Conservation (phyloP, 345 rosid species). For the Viola odorata region DNA sequence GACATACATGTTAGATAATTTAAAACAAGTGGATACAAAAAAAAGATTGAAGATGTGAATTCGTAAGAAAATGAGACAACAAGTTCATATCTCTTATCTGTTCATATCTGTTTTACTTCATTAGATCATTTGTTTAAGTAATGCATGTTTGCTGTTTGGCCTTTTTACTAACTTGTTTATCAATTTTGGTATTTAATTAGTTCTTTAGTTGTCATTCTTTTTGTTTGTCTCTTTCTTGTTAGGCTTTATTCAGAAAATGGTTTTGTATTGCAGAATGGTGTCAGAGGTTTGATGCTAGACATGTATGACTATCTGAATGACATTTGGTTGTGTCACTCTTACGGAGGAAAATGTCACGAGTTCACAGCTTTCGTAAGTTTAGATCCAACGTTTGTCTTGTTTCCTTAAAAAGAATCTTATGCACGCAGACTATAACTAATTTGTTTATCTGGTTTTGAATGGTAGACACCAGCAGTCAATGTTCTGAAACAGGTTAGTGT, state of each 20-base stretch:
- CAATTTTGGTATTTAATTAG: too few relatives aligned
- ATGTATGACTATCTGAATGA: slow-evolving; percentile 29
- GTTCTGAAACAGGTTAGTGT: slow-evolving; percentile 23
- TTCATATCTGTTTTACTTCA: too few relatives aligned
- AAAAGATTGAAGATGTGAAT: neutral
- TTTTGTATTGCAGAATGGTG: slow-evolving; percentile 22
- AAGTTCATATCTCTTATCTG: too few relatives aligned
- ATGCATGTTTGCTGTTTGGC: too few relatives aligned
- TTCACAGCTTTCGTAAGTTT: slow-evolving; percentile 27
- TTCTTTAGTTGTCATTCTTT: too few relatives aligned
- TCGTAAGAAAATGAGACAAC: too few relatives aligned
- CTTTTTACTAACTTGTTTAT: too few relatives aligned
- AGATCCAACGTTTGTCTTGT: neutral
- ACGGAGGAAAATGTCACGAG: slow-evolving; percentile 26
- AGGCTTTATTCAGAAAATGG: neutral
- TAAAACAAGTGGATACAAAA: neutral
- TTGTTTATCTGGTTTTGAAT: too few relatives aligned
- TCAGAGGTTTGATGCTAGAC: slow-evolving; percentile 29
- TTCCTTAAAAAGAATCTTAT: neutral
- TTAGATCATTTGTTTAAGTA: too few relatives aligned
- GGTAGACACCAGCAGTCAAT: slow-evolving; percentile 29
- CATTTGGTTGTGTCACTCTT: slow-evolving; percentile 29
- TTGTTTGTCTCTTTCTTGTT: neutral
- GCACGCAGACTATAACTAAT: neutral
- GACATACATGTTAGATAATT: too few relatives aligned